Percentiles rank a stretch among this genome's conserved stretches.
Evolutionary conservation across 495 filamentous ascomycete genomes (phyloP).

Genomic region (Penicillium steckii): DNA sequence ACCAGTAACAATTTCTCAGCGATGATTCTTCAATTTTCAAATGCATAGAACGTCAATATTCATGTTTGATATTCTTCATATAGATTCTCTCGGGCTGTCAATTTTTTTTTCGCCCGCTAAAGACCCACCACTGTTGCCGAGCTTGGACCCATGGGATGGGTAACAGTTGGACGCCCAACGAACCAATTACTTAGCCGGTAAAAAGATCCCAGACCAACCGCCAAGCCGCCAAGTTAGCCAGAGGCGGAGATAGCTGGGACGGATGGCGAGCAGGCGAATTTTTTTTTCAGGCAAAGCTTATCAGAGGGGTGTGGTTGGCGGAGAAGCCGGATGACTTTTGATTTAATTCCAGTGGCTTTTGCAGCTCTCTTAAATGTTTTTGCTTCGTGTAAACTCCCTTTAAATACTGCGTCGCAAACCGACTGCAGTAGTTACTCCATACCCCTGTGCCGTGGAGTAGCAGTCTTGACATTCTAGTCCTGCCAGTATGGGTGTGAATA

Average conservation of each 20-base stretch:
- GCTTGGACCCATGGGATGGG: constrained; percentile 4
- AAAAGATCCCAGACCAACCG: not conserved
- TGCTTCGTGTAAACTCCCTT: constrained; percentile 4
- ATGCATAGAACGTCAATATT: too few relatives aligned
- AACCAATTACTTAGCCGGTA: constrained; percentile 11
- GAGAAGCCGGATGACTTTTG: constrained; percentile 10
- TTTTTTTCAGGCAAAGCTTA: constrained; percentile 22
- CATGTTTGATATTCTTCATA: too few relatives aligned
- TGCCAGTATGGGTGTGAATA: constrained; percentile 34
- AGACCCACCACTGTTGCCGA: constrained; percentile 20
- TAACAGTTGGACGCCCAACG: constrained; percentile 12
- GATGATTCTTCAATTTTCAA: too few relatives aligned
- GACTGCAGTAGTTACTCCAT: constrained; percentile 7
- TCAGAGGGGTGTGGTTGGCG: constrained; percentile 21
- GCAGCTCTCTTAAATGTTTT: not conserved
- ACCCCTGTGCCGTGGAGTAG: constrained; percentile 5
- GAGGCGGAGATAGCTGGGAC: constrained; percentile 11
- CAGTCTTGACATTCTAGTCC: not conserved
- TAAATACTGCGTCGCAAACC: constrained; percentile 7
- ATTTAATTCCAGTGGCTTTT: constrained; percentile 1
- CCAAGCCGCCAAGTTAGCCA: constrained; percentile 25
- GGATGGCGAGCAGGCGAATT: constrained; percentile 7
- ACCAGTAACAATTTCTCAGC: not conserved
- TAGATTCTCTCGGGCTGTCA: constrained; percentile 4
- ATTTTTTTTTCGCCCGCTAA: constrained; percentile 3